Evolutionary conservation across 495 filamentous ascomycete species (phyloP).

Genomic region (Podospora anserina): DNA sequence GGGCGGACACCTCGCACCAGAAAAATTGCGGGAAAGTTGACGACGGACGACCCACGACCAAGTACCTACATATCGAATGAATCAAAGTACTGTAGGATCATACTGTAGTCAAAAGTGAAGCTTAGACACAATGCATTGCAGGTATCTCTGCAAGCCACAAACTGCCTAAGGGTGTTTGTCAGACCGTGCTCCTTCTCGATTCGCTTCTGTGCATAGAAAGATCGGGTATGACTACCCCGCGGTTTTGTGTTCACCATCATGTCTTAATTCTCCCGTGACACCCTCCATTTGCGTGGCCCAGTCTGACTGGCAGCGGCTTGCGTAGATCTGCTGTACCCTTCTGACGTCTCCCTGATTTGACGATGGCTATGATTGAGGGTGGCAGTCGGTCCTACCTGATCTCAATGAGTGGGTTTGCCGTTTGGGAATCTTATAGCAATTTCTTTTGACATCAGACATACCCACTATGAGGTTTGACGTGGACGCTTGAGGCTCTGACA

Average conservation of each 20-base stretch:
- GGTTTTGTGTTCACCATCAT: neutral
- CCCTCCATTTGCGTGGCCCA: neutral
- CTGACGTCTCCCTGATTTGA: neutral
- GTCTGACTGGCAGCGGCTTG: neutral
- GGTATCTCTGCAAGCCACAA: too few species aligned
- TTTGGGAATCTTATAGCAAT: too few species aligned
- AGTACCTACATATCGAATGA: too few species aligned
- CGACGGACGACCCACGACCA: too few species aligned
- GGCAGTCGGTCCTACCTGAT: neutral
- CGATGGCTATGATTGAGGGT: neutral
- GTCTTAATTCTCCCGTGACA: neutral
- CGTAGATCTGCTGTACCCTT: neutral
- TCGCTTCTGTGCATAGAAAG: neutral
- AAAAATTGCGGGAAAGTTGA: too few species aligned
- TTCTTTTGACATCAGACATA: too few species aligned
- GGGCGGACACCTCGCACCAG: too few species aligned
- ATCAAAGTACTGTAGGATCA: too few species aligned
- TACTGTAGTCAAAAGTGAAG: too few species aligned
- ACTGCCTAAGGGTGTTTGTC: too few species aligned
- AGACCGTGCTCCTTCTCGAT: neutral
- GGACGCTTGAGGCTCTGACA: neutral
- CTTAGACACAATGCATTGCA: too few species aligned
- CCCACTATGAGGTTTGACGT: neutral
- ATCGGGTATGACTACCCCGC: neutral
- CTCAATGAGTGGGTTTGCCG: neutral